Conservation (phyloP, 768 basidiomycete genomes). For the Panaeolus cyanescens region DNA sequence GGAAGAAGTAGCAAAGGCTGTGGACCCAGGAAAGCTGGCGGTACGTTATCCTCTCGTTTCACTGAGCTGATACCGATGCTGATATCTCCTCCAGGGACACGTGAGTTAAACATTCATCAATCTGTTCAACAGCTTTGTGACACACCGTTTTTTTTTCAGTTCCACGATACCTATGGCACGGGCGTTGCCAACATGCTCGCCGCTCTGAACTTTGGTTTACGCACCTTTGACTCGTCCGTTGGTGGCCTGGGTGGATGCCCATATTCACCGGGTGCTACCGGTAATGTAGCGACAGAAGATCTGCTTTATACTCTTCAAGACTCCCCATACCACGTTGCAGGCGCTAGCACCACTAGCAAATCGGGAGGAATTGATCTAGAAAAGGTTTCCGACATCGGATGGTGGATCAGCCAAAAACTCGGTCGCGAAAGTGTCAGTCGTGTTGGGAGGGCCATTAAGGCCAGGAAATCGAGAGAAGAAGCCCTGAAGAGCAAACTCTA, state of each 20-base stretch:
- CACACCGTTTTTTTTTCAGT: constrained; percentile 41
- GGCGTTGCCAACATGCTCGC: constrained; percentile 76
- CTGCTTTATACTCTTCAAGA: constrained; percentile 80
- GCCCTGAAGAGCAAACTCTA: neutral
- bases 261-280: constrained; percentile 94
- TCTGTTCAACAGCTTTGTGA: neutral
- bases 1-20: constrained; percentile 61
- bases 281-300: constrained; percentile 94
- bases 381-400: constrained; percentile 73
- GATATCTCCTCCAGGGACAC: constrained; percentile 45
- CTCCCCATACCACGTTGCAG: constrained; percentile 58
- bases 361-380: constrained; percentile 50
- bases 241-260: constrained; percentile 95
- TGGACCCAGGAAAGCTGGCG: constrained; percentile 71
- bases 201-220: constrained; percentile 72
- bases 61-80: constrained; percentile 1
- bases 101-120: constrained; percentile 33
- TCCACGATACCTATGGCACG: constrained; percentile 90
- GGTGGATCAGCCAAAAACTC: constrained; percentile 77
- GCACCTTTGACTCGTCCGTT: constrained; percentile 81
- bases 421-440: constrained; percentile 73
- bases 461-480: constrained; percentile 39
- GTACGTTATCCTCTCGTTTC: constrained; percentile 34
- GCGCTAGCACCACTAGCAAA: constrained; percentile 33
- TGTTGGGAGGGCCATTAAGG: constrained; percentile 71